These are phyloP conservation scores for Aspergillus sp. DNA, from an alignment of 2,329 filamentous ascomycete genomes.

Conservation along the genomic window DNA sequence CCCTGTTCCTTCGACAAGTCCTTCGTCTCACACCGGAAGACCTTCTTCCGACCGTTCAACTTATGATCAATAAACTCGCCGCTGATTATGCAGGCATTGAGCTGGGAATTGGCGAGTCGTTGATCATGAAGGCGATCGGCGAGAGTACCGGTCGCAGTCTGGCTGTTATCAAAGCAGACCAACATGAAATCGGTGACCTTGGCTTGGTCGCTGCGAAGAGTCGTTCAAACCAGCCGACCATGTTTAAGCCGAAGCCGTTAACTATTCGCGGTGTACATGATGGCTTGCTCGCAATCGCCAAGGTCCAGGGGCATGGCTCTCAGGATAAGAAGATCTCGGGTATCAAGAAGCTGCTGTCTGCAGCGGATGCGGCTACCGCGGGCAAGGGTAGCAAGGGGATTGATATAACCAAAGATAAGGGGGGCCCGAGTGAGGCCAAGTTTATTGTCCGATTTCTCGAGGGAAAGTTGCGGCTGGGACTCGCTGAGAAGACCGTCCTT, in stretches of 20 bases:
- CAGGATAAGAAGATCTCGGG: slow-evolving; percentile 88
- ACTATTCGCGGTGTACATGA: slow-evolving; percentile 85
- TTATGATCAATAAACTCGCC: slow-evolving; percentile 98
- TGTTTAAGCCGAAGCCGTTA: slow-evolving; percentile 95
- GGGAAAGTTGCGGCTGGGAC: slow-evolving; percentile 85
- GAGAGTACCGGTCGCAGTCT: slow-evolving; percentile 88
- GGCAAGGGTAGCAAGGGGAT: slow-evolving; percentile 65
- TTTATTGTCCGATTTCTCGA: slow-evolving; percentile 91
- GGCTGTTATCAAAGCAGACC: slow-evolving; percentile 87
- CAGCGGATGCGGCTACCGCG: slow-evolving; percentile 71
- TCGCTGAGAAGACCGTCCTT: slow-evolving; percentile 89
- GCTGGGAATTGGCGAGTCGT: slow-evolving; percentile 93
- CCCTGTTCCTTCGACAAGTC: slow-evolving; percentile 90
- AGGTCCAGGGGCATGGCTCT: slow-evolving; percentile 78
- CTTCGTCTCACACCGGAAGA: slow-evolving; percentile 85
- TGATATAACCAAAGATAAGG: slow-evolving; percentile 89
- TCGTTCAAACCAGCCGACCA: slow-evolving; percentile 89
- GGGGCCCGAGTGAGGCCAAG: slow-evolving; percentile 91
- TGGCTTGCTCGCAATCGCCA: slow-evolving; percentile 84
- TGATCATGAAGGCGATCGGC: slow-evolving; percentile 98
- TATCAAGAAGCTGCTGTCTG: slow-evolving; percentile 95
- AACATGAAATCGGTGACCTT: slow-evolving; percentile 93
- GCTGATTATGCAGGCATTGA: slow-evolving; percentile 96
- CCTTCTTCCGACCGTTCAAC: slow-evolving; percentile 79
- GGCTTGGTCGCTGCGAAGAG: slow-evolving; percentile 95